Evolutionary conservation across 2,329 filamentous ascomycete species (phyloP).

Genomic region (Penicillium thymicola): DNA sequence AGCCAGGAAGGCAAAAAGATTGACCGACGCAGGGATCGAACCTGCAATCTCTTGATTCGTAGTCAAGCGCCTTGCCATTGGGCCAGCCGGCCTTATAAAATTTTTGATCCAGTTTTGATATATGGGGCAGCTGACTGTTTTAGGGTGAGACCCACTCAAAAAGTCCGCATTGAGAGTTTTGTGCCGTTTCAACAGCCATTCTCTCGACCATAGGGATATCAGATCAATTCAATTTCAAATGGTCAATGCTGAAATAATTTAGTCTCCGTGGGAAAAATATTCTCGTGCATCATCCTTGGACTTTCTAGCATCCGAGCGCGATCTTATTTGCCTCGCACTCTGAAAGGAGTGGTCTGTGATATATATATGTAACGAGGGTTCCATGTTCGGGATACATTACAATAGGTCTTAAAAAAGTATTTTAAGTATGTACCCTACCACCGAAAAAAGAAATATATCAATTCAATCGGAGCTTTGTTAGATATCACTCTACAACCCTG

Average conservation of each 20-base stretch:
- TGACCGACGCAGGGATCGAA: constrained; percentile 41
- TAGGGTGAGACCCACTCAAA: background rate
- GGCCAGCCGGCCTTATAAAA: constrained; percentile 22
- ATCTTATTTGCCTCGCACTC: background rate
- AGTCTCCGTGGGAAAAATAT: background rate
- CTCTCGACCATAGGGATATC: background rate
- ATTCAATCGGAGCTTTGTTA: too few species aligned
- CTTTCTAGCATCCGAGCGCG: background rate
- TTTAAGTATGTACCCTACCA: too few species aligned
- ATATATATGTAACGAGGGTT: background rate
- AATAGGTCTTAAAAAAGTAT: too few species aligned
- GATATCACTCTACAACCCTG: background rate
- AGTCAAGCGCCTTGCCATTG: constrained; percentile 53
- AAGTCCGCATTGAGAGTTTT: background rate
- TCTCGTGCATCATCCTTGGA: background rate
- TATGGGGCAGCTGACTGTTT: background rate
- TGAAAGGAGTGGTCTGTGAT: background rate
- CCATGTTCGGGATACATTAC: background rate
- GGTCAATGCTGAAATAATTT: background rate
- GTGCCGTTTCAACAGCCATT: background rate
- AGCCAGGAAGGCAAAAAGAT: background rate
- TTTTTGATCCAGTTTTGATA: background rate
- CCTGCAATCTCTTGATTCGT: constrained; percentile 53
- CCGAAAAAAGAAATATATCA: too few species aligned
- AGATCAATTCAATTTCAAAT: background rate